phyloP scores from a whole-genome alignment of 208 protist species.

The Leishmania tropica region DNA sequence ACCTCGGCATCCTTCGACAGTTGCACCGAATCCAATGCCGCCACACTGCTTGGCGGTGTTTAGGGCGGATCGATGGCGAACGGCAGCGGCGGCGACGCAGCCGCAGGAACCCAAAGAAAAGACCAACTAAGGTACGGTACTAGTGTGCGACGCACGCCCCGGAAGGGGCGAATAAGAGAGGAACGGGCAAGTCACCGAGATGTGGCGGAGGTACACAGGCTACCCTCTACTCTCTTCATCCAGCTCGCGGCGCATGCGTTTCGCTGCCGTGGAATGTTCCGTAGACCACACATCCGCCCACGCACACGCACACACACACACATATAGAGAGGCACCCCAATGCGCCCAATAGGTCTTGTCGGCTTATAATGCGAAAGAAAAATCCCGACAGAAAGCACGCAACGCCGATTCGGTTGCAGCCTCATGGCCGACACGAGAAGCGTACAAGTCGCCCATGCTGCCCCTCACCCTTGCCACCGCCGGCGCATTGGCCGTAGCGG shows the following conservation, averaged over 20 bases:
- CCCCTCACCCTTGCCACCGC: neutral
- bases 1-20: no score
- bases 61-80: neutral
- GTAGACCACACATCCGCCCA: neutral
- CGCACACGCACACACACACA: constrained; percentile 1
- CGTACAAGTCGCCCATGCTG: neutral
- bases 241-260: no score
- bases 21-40: no score
- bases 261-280: no score
- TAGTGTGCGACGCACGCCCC: no score
- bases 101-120: no score
- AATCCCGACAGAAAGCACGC: neutral
- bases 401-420: neutral
- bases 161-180: no score
- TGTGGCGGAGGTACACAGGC: no score
- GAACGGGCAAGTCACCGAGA: no score
- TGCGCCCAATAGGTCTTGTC: neutral
- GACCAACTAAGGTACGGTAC: no score
- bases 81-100: neutral
- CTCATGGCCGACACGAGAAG: neutral
- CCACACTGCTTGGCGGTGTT: no score
- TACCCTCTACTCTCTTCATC: no score
- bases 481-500: neutral
- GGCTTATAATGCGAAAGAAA: neutral
- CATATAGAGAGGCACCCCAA: neutral